These are phyloP conservation scores for Brachypodium distachyon DNA, from an alignment of 202 grass and related monocot genomes.

Conservation along the genomic window DNA sequence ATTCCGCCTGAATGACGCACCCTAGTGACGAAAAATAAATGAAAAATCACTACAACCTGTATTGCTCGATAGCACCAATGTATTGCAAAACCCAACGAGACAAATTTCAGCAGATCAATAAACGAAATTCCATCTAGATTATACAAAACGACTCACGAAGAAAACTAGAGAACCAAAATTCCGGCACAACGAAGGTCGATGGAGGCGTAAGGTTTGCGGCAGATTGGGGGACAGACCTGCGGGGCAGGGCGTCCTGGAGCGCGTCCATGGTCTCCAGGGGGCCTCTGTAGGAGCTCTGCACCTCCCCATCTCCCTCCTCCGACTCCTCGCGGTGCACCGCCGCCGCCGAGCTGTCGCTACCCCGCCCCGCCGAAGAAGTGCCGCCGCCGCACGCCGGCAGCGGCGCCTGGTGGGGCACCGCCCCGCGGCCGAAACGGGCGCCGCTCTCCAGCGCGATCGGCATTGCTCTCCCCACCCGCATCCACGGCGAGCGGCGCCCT, in stretches of 20 bases:
- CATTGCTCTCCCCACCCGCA: slow-evolving; percentile 24
- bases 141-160: not conserved
- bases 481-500: not conserved
- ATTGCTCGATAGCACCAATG: not conserved
- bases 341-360: slow-evolving; percentile 39
- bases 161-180: not conserved
- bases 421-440: slow-evolving; percentile 3
- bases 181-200: not conserved
- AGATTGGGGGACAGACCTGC: slow-evolving; percentile 31
- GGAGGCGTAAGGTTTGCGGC: not conserved
- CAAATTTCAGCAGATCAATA: not conserved
- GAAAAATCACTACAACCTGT: not conserved
- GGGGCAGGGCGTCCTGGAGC: slow-evolving; percentile 56
- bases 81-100: not conserved
- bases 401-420: not conserved
- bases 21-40: no score
- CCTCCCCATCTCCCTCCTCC: slow-evolving; percentile 46
- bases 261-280: slow-evolving; percentile 73
- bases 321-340: slow-evolving; percentile 9
- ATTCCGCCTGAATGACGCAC: not conserved
- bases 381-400: slow-evolving; percentile 11
- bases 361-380: slow-evolving; percentile 38
- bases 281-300: slow-evolving; percentile 58
- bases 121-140: not conserved
- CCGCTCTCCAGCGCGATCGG: slow-evolving; percentile 50